phyloP scores from a whole-genome alignment of 805 yeast species.

The Starmerella lactis-condensi region DNA sequence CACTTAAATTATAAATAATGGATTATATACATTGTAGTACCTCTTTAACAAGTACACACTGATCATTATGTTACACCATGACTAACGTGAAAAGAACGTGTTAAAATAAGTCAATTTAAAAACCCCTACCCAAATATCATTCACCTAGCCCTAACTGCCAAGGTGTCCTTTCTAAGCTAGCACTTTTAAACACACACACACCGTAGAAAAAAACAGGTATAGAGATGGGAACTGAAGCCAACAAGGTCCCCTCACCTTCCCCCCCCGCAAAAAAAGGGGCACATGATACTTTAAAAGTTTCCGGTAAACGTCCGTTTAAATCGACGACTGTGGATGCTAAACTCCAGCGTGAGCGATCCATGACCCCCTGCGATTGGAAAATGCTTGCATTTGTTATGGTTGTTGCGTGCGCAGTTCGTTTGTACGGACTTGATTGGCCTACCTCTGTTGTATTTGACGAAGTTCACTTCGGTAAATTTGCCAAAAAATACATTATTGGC shows the following conservation, averaged over 20 bases:
- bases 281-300: neutral
- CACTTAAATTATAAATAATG: too few species aligned
- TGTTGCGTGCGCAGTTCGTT: constrained; percentile 41
- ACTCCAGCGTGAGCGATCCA: constrained; percentile 15
- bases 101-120: too few species aligned
- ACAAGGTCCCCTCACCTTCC: too few species aligned
- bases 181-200: neutral
- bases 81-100: too few species aligned
- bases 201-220: too few species aligned
- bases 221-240: constrained; percentile 2
- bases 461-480: constrained; percentile 93
- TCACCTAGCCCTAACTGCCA: constrained; percentile 4
- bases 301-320: constrained; percentile 16
- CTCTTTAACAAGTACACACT: too few species aligned
- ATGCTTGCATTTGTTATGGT: constrained; percentile 26
- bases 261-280: too few species aligned
- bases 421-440: constrained; percentile 45
- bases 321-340: constrained; percentile 16
- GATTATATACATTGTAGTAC: too few species aligned
- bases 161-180: constrained; percentile 4
- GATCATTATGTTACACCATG: too few species aligned
- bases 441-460: constrained; percentile 80
- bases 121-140: too few species aligned
- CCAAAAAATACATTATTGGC: constrained; percentile 53
- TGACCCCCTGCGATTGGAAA: constrained; percentile 13